Percentiles rank a stretch among this genome's conserved stretches.
These are phyloP conservation scores for Phellinidium pouzarii DNA, from an alignment of 1,284 basidiomycete genomes.

Conservation along the genomic window DNA sequence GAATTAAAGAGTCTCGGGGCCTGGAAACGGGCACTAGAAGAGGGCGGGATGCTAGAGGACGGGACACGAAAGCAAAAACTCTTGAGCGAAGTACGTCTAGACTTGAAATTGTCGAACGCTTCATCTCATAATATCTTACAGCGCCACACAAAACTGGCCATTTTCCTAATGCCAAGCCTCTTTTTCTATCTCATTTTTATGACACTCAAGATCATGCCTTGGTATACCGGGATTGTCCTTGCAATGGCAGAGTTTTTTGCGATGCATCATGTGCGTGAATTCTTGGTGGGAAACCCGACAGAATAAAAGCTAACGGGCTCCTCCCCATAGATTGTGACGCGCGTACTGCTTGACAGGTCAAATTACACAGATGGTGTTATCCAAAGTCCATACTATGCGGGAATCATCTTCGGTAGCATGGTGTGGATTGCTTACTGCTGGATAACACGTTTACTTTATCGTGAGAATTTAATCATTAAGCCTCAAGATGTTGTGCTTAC, in stretches of 20 bases:
- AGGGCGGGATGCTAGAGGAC: constrained; percentile 74
- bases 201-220: constrained; percentile 77
- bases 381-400: constrained; percentile 84
- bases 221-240: constrained; percentile 83
- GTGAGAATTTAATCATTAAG: constrained; percentile 34
- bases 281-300: too few species aligned
- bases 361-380: constrained; percentile 74
- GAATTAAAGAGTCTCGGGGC: constrained; percentile 88
- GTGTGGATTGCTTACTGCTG: constrained; percentile 85
- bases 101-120: neutral
- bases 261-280: constrained; percentile 78
- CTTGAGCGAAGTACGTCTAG: constrained; percentile 52
- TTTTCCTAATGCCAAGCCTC: constrained; percentile 74
- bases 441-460: constrained; percentile 66
- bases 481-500: neutral
- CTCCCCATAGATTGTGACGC: constrained; percentile 73
- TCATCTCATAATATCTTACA: constrained; percentile 26
- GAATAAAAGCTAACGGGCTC: too few species aligned
- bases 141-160: constrained; percentile 76
- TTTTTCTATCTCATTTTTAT: constrained; percentile 81
- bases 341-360: constrained; percentile 72
- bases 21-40: constrained; percentile 83
- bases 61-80: constrained; percentile 65
- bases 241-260: constrained; percentile 82
- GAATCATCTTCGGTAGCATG: constrained; percentile 83